Base-by-base conservation (phyloP, 1,139 yeast species). In the Starmera stellimalicola region DNA sequence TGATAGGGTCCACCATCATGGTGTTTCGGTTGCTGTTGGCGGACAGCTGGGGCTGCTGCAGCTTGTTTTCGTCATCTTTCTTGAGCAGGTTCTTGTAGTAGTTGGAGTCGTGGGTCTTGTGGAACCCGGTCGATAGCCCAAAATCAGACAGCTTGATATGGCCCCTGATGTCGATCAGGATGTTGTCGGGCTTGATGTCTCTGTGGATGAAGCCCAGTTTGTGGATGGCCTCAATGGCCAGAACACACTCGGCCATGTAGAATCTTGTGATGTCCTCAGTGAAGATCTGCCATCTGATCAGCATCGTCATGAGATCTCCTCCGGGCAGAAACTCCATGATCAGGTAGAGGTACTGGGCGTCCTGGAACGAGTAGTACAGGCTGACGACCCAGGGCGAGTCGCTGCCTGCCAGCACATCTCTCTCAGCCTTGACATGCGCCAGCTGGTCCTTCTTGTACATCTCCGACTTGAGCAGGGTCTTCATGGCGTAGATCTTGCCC, bases 1-100 rank as follows among this genome's bases (percentile, higher is more conserved):
- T 94, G 51, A 91, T 91, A 1, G 96, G 91, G 57, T 93, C 98
- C 31, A 87, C 95, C 77, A 81, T 74, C 74, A 84, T 79, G 6
- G 94, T 78, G 54, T 85, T 87, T 42, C 95, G 67, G 12, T 22
- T 22, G n/a, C 4, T 20, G 27, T 59, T 50, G 10, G 51, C 44
- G 27, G 51, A 35, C 39, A 49, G 26, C 35, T 55, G 57, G 12
- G 64, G 63, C 35, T 57, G 58, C 31, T 49, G 51, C 15, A 58
- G 37, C 31, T 48, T 55, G 25, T 41, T 48, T 37, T 48, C 45
- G 29, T 54, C 56, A 43, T 77, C 85, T 47, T 78, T 74, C 38
- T 79, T 85, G 39, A 81, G 55, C 33, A 81, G 57, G 48, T 80
- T 80, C 48, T 79, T 75, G 52, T 81, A 81, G 54, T 81, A 81